Evolutionary conservation across 2,329 filamentous ascomycete genomes (phyloP), one percentile per base, ranked within the genome.

Genomic region (Trichoderma lentiforme): DNA sequence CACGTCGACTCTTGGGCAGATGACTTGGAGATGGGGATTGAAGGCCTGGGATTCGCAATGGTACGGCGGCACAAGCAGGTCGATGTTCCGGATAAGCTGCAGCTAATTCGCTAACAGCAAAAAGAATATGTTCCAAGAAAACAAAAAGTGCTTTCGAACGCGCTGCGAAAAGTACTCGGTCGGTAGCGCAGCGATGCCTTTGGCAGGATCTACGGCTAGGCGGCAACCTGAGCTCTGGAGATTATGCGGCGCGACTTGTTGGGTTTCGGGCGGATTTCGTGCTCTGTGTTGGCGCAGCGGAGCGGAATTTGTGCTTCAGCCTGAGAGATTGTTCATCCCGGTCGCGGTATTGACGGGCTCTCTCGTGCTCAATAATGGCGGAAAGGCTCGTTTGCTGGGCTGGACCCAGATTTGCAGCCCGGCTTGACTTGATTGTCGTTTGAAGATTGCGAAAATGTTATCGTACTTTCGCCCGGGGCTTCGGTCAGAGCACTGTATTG

Each of bases 201-300:
- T 58, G n/a, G 12, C 18, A 24, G 60, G 28, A 62, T 39, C 51
- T 51, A 53, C 36, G 60, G 24, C 68, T 64, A 32, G 47, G 68
- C 68, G 70, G 61, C 62, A 66, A 71, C 39, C 34, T 21, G 18
- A 58, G 53, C 70, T 53, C 34, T 60, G 34, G 36, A 51, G 14
- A 36, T 61, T 57, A 30, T 64, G 51, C 47, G 58, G 67, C 67
- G 70, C 70, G 70, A 57, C 53, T 71, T 28, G 61, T 71, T 71
- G 34, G 70, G 57, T 60, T 60, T 60, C 57, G 24, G 57, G 39
- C 63, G 63, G 47, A 36, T 66, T 56, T 30, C 39, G 15, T 53
- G 63, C 47, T 24, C 21, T 7, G 8, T 26, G 56, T 53, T 15
- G 34, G 36, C 28, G 47, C 47, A 66, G 32, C 32, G 30, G 47